These are phyloP conservation scores for Aspergillus ostianus DNA, from an alignment of 495 filamentous ascomycete genomes.

Conservation along the genomic window DNA sequence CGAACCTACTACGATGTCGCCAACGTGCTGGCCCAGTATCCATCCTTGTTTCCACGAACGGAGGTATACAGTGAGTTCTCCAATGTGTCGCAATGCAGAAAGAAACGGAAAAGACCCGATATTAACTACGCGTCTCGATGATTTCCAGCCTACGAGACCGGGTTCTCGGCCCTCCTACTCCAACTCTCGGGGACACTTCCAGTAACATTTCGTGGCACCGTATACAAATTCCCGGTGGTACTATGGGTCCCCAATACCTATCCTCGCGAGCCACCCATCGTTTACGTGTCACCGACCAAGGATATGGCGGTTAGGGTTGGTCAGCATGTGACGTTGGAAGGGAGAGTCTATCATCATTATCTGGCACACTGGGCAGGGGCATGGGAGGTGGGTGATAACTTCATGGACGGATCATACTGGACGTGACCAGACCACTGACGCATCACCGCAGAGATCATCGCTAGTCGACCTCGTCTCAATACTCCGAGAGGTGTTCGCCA, in stretches of 20 bases:
- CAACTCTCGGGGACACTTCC: constrained; percentile 85
- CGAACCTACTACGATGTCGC: constrained; percentile 91
- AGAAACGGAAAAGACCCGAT: background rate
- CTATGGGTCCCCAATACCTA: constrained; percentile 97
- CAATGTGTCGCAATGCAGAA: background rate
- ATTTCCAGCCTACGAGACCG: constrained; percentile 78
- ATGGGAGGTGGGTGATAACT: constrained; percentile 75
- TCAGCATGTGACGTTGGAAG: constrained; percentile 93
- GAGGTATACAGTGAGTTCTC: constrained; percentile 84
- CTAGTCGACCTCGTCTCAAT: constrained; percentile 78
- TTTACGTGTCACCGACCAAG: constrained; percentile 83
- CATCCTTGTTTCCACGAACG: constrained; percentile 83
- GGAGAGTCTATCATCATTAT: constrained; percentile 93
- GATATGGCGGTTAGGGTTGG: constrained; percentile 88
- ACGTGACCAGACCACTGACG: background rate
- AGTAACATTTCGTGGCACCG: constrained; percentile 80
- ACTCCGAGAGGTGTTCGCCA: constrained; percentile 83
- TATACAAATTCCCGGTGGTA: constrained; percentile 87
- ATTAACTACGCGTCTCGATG: background rate
- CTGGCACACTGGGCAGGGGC: constrained; percentile 82
- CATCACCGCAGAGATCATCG: constrained; percentile 64
- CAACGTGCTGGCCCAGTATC: constrained; percentile 75
- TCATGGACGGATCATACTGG: background rate
- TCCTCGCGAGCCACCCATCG: constrained; percentile 77
- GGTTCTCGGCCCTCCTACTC: constrained; percentile 81